These are phyloP conservation scores for Mrakia blollopis DNA, from an alignment of 768 basidiomycete species.

Conservation along the genomic window DNA sequence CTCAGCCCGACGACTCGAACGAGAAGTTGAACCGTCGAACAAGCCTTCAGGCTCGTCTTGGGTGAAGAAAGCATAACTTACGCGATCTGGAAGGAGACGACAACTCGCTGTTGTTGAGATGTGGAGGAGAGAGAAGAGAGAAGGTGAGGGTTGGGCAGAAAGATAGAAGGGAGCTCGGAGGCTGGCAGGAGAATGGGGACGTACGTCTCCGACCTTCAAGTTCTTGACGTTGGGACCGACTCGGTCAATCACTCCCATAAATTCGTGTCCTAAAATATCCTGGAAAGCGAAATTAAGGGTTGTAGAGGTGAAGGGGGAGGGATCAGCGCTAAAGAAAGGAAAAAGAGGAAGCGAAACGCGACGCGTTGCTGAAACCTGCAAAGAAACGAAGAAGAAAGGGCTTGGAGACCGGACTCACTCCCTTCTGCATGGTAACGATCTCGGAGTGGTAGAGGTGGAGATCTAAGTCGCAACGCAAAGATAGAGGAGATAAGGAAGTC, in stretches of 20 bases:
- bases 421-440: constrained; percentile 57
- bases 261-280: constrained; percentile 72
- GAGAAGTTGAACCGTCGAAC: neutral
- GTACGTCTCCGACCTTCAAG: constrained; percentile 50
- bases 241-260: constrained; percentile 57
- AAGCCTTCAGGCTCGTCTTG: no score
- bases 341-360: neutral
- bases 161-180: no score
- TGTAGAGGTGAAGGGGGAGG: no score
- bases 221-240: constrained; percentile 62
- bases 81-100: constrained; percentile 72
- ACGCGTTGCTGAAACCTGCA: neutral
- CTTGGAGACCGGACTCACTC: constrained; percentile 54
- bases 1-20: no score
- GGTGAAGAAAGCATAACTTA: neutral
- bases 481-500: neutral
- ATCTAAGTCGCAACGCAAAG: no score
- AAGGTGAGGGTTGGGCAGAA: no score
- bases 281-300: constrained; percentile 48
- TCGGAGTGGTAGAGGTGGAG: constrained; percentile 10
- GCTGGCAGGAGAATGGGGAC: no score
- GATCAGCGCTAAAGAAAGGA: neutral
- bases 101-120: constrained; percentile 50
- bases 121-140: no score
- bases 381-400: neutral